Base-by-base conservation (phyloP, 2,329 filamentous ascomycete genomes). In the Phyllosticta capitalensis region DNA sequence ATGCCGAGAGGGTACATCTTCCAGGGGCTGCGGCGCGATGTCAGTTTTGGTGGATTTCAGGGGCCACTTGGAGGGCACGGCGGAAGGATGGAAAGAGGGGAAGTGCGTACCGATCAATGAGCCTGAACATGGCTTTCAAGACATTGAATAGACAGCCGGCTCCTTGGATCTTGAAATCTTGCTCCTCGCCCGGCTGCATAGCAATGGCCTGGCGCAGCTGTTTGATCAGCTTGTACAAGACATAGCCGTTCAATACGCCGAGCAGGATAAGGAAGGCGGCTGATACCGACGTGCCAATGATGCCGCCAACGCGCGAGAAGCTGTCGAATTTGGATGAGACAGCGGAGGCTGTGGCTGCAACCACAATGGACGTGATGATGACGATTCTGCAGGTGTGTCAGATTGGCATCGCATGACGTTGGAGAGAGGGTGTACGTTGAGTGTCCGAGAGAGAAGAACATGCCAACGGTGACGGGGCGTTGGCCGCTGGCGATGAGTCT, bases 1-100 rank as follows among this genome's bases (percentile, higher is more conserved):
- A 97, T 80, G 0, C 92, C 92, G 0, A 96, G 77, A 0, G 90
- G 91, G 65, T 95, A 94, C 91, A 96, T 96, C 73, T 97, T 97
- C 92, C 92, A 97, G 0, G 89, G 88, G 5, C 82, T 75, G 54
- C 22, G 24, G 49, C 22, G 17, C 19, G 5, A 5, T 12, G 30
- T 33, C 14, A 24, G 20, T 52, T 7, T 52, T 20, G 20, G 20
- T 52, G 49, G 19, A 52, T 14, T 19, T 52, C 20, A n/a, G 21
- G 14, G 20, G 12, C 1, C 7, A 26, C 7, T 10, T 5, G 30
- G 3, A 49, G 12, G 3, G 54, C 10, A n/a, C 6, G 14, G 6
- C 38, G 17, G 5, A 45, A 6, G n/a, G n/a, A 3, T n/a, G 38
- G 38, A 52, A 7, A n/a, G 19, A 26, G 2, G 19, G 19, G 9